Evolutionary conservation across 257 asterid genomes (phyloP).

Genomic region (Coffea canephora): DNA sequence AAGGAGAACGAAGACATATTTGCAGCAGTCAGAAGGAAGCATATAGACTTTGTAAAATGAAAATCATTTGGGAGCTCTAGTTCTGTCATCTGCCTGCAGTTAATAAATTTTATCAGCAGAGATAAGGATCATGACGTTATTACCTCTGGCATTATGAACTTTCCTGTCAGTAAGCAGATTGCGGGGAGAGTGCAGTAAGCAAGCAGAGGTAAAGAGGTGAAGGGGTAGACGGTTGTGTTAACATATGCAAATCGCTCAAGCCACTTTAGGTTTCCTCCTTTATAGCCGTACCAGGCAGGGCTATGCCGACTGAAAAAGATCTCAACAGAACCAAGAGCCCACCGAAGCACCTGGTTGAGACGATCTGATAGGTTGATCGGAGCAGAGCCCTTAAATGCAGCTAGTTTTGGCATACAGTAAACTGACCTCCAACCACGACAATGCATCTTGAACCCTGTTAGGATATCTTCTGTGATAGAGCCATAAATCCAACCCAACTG

Average conservation of each 20-base stretch:
- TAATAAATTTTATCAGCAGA: not conserved
- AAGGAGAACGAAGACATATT: constrained; percentile 10
- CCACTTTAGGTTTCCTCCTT: constrained; percentile 87
- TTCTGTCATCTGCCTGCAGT: not conserved
- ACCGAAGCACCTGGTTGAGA: constrained; percentile 87
- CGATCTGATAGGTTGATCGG: constrained; percentile 93
- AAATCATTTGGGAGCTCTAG: not conserved
- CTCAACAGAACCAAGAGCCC: constrained; percentile 96
- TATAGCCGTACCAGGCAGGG: constrained; percentile 77
- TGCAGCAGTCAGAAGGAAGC: not conserved
- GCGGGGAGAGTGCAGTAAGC: constrained; percentile 94
- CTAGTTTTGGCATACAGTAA: constrained; percentile 78
- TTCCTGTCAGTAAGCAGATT: constrained; percentile 83
- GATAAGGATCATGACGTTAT: constrained; percentile 2
- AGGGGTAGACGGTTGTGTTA: constrained; percentile 83
- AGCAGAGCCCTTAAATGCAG: constrained; percentile 93
- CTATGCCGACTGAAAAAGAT: constrained; percentile 89
- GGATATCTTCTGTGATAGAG: constrained; percentile 89
- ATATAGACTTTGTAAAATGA: not conserved
- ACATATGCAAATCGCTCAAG: constrained; percentile 80
- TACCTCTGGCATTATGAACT: constrained; percentile 96
- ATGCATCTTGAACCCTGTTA: constrained; percentile 96
- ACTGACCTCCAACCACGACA: constrained; percentile 96
- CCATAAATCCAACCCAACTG: constrained; percentile 98
- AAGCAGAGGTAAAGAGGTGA: constrained; percentile 84